Evolutionary conservation across 1,284 basidiomycete genomes (phyloP), one percentile per base, ranked within the genome.

Genomic region (Inonotus obliquus): DNA sequence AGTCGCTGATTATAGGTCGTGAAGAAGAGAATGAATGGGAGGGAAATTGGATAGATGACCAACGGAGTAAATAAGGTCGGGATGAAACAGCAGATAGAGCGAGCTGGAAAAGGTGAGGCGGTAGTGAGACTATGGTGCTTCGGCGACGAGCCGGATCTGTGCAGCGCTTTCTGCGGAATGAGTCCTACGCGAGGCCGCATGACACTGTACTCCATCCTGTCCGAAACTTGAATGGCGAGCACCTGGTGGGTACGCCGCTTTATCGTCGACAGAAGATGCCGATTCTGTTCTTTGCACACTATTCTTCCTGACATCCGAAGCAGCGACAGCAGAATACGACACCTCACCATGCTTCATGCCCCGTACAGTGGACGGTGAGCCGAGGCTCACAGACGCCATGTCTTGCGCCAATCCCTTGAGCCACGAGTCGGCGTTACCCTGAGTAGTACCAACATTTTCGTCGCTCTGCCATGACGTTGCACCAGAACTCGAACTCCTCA

Each of bases 381-480:
- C 49, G n/a, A 59, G 14, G 4, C 49, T 37, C 9, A 62, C 35
- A 19, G 39, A 39, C 21, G 57, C 54, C 19, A 61, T 48, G 27
- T 56, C 60, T 39, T 52, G n/a, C 35, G 54, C 54, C 7, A 61
- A 45, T 14, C 54, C 48, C 14, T 41, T 53, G 29, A 59, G 29
- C n/a, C 19, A 13, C 6, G 21, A 49, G 0, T 23, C 48, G 21
- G 57, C 39, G 7, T 6, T 44, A 5, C 17, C 17, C 3, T n/a
- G n/a, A 11, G 47, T 37, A 25, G 47, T n/a, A 35, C 19, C 41
- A 11, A 27, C 49, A 19, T 52, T 39, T 23, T 63, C 61, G n/a
- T 63, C 62, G 37, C 54, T 53, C 19, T 44, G 38, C 61, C 61
- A 63, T 23, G 56, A 59, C 37, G 61, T 63, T 10, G 61, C 61